Evolutionary conservation across 257 asterid species (phyloP).

Genomic region (Solanum habrochaites): DNA sequence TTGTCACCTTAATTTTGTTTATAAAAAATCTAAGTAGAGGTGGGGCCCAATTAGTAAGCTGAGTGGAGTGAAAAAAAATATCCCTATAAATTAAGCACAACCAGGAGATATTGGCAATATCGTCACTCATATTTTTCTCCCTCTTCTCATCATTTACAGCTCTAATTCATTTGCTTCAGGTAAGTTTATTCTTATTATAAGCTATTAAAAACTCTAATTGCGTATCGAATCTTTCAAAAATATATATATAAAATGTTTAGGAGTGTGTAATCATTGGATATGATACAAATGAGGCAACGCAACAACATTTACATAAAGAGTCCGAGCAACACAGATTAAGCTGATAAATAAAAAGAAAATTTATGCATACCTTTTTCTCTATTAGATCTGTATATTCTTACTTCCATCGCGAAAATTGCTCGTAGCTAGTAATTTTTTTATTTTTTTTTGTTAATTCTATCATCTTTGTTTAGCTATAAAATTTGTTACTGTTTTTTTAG

Average conservation of each 20-base stretch:
- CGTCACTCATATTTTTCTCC: not conserved
- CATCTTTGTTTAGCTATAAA: not conserved
- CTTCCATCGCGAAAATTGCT: not conserved
- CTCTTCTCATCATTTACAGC: not conserved
- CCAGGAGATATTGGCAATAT: not conserved
- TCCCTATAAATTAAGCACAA: not conserved
- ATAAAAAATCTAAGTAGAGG: not conserved
- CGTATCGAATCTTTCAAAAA: not conserved
- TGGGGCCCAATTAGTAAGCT: not conserved
- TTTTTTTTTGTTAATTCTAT: not conserved
- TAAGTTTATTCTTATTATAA: not conserved
- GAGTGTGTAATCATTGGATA: not conserved
- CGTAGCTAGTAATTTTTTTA: not conserved
- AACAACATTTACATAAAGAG: not conserved
- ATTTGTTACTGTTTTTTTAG: not conserved
- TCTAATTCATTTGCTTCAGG: not conserved
- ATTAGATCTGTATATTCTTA: not conserved
- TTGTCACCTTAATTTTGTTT: not conserved
- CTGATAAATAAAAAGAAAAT: no score
- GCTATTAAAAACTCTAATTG: not conserved
- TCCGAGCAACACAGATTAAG: not conserved
- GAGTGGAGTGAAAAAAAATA: not conserved
- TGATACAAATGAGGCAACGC: not conserved
- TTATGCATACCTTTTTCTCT: not conserved
- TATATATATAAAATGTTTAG: not conserved